phyloP scores from a whole-genome alignment of 768 basidiomycete genomes.

The Lactifluus echinatus region DNA sequence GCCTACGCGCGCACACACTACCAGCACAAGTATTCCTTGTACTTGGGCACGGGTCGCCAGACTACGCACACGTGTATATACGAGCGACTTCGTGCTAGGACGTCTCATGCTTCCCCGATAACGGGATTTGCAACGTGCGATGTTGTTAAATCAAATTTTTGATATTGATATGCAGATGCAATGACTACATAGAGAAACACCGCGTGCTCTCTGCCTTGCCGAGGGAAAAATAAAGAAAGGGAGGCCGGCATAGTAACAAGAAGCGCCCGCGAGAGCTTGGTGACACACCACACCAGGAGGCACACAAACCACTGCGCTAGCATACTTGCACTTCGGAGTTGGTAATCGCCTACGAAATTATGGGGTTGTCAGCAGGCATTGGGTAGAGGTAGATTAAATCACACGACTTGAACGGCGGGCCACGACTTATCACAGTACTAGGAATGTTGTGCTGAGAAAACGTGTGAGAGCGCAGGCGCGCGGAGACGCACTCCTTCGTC shows the following conservation, averaged over 20 bases:
- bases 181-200: neutral
- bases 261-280: conserved; percentile 13
- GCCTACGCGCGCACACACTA: neutral
- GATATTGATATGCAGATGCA: neutral
- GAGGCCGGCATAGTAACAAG: conserved; percentile 9
- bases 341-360: neutral
- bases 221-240: neutral
- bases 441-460: neutral
- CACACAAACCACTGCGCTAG: neutral
- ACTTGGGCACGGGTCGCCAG: neutral
- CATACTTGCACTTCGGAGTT: neutral
- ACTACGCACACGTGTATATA: neutral
- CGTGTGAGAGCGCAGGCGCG: neutral
- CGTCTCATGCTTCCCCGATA: neutral
- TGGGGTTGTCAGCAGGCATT: neutral
- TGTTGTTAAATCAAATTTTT: neutral
- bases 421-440: neutral
- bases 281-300: neutral
- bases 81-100: neutral
- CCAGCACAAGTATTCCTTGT: neutral
- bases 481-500: neutral
- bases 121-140: neutral
- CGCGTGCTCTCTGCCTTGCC: neutral
- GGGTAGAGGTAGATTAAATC: neutral
- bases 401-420: neutral